phyloP scores from a whole-genome alignment of 2,329 filamentous ascomycete species.

The Colletotrichum chlorophyti region DNA sequence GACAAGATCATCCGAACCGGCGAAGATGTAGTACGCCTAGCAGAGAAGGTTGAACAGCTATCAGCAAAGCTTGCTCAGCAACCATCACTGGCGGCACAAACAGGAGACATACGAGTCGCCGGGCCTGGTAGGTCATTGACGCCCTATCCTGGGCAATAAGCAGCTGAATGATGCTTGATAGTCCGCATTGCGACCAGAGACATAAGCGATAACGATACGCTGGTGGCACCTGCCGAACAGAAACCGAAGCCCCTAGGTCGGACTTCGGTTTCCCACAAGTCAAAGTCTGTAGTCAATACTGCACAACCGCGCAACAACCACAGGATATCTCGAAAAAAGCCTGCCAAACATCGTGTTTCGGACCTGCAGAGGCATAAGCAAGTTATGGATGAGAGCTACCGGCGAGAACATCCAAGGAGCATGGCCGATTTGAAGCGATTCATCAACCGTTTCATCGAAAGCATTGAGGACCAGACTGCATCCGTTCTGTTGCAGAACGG shows the following conservation, averaged over 20 bases:
- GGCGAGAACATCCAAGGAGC: neutral
- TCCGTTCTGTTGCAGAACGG: neutral
- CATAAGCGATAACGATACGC: neutral
- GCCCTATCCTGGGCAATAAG: too few relatives aligned
- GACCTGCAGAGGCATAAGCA: neutral
- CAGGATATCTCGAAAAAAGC: neutral
- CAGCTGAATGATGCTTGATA: neutral
- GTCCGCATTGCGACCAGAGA: neutral
- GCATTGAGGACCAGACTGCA: neutral
- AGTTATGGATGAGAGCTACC: neutral
- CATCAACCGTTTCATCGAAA: neutral
- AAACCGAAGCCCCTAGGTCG: neutral
- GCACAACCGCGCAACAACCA: neutral
- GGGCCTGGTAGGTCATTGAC: too few relatives aligned
- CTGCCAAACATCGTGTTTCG: neutral
- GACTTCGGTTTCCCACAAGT: neutral
- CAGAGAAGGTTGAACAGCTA: neutral
- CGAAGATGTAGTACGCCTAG: neutral
- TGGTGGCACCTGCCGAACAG: neutral
- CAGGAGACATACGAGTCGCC: neutral
- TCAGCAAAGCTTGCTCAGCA: neutral
- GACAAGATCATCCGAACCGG: neutral
- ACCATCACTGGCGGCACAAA: neutral
- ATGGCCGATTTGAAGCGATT: neutral
- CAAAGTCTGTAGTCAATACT: neutral